Conservation (phyloP, 2,329 filamentous ascomycete species). For the Penicillium sp. region DNA sequence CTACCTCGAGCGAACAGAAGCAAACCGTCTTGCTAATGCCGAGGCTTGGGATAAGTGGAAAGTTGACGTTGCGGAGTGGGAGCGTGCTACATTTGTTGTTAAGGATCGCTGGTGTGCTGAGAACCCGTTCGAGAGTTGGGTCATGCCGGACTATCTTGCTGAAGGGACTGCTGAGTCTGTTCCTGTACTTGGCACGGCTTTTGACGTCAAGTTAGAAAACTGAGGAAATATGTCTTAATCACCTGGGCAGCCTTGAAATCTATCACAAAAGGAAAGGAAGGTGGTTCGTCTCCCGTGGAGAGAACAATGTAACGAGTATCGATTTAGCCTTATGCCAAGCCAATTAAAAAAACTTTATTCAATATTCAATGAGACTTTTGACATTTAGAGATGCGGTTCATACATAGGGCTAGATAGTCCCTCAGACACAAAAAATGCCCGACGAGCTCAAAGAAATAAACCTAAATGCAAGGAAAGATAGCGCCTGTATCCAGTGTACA, state of each 20-base stretch:
- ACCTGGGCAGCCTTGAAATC: no score
- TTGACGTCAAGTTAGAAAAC: slow-evolving; percentile 3
- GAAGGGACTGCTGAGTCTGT: not conserved
- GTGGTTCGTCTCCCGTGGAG: not conserved
- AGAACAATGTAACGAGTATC: not conserved
- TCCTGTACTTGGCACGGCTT: slow-evolving; percentile 9
- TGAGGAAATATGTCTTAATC: not conserved
- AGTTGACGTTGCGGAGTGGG: slow-evolving; percentile 58
- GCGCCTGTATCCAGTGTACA: slow-evolving; percentile 8
- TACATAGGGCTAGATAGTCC: no score
- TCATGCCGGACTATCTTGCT: slow-evolving; percentile 6
- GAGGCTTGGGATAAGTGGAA: slow-evolving; percentile 72
- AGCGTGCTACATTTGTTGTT: slow-evolving; percentile 39
- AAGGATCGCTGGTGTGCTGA: slow-evolving; percentile 43
- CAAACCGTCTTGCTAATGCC: slow-evolving; percentile 69
- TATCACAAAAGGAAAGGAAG: not conserved
- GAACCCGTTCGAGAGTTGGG: slow-evolving; percentile 41
- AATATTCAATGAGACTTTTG: not conserved
- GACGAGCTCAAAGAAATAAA: no score
- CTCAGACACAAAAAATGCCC: no score
- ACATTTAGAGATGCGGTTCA: no score
- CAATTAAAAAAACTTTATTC: not conserved
- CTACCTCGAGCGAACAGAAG: slow-evolving; percentile 73
- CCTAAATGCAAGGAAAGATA: not conserved
- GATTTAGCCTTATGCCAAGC: slow-evolving; percentile 1